Conservation (phyloP, 805 yeast genomes). For the Priceomyces medius region DNA sequence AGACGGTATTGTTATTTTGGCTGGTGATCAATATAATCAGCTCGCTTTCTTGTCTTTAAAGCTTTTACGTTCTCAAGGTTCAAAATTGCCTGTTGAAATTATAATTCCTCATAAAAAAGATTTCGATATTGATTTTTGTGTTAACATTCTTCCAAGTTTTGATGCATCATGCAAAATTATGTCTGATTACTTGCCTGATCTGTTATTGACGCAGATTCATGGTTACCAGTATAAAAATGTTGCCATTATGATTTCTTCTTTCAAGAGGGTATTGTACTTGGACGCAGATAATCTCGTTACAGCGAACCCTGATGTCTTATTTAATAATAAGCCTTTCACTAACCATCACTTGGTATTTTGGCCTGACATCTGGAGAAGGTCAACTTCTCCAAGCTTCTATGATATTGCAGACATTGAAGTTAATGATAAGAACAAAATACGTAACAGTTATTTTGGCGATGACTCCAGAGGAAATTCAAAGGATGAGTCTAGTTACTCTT, state of each 20-base stretch:
- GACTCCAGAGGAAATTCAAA: constrained; percentile 23
- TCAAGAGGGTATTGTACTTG: constrained; percentile 32
- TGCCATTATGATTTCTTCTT: constrained; percentile 37
- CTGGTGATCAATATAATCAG: constrained; percentile 36
- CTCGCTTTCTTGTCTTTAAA: constrained; percentile 34
- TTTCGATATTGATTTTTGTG: constrained; percentile 34
- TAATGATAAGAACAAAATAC: constrained; percentile 17
- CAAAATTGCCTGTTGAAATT: constrained; percentile 37
- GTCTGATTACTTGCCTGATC: constrained; percentile 40
- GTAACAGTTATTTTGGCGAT: constrained; percentile 27
- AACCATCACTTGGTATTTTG: constrained; percentile 30
- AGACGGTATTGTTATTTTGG: constrained; percentile 40
- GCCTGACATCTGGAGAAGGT: constrained; percentile 45
- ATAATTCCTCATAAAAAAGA: constrained; percentile 32
- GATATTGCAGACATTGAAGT: constrained; percentile 30
- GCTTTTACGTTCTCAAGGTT: constrained; percentile 31
- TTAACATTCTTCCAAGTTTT: constrained; percentile 28
- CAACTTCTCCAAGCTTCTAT: constrained; percentile 37
- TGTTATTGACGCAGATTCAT: constrained; percentile 17
- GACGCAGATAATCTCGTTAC: constrained; percentile 42
- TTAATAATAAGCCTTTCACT: constrained; percentile 33
- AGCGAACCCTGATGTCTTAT: constrained; percentile 35
- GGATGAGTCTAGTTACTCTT: constrained; percentile 13
- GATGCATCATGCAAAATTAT: constrained; percentile 45
- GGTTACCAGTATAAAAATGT: constrained; percentile 38